Evolutionary conservation across 306 rosid species (phyloP).

Genomic region (Cicer chorassanicum): DNA sequence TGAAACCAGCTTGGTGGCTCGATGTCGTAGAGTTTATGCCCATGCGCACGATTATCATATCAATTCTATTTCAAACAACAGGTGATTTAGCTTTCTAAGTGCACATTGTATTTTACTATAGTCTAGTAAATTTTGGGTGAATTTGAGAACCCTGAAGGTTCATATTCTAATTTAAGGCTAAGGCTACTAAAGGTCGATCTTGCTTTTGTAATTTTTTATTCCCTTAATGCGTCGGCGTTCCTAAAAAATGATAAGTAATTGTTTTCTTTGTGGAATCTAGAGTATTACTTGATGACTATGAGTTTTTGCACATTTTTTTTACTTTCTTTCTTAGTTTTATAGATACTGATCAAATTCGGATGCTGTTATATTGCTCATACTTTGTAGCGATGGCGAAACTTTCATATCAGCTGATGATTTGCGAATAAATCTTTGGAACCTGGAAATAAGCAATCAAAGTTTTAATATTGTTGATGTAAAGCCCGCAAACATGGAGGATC

Average conservation of each 20-base stretch:
- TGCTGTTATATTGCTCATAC: slow-evolving; percentile 42
- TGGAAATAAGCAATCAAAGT: slow-evolving; percentile 99
- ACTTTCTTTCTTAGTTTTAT: not conserved
- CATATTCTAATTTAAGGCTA: slow-evolving; percentile 17
- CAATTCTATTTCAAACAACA: slow-evolving; percentile 97
- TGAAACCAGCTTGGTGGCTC: slow-evolving; percentile 89
- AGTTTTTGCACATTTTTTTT: not conserved
- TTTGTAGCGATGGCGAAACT: slow-evolving; percentile 95
- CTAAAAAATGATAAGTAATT: slow-evolving; percentile 25
- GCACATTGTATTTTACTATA: slow-evolving; percentile 20
- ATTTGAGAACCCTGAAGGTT: slow-evolving; percentile 19
- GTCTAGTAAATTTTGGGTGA: slow-evolving; percentile 30
- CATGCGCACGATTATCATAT: slow-evolving; percentile 99
- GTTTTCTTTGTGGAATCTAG: slow-evolving; percentile 34
- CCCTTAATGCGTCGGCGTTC: not conserved
- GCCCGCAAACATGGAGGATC: slow-evolving; percentile 99
- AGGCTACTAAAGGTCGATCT: slow-evolving; percentile 31
- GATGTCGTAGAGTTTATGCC: slow-evolving; percentile 98
- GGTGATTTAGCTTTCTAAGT: slow-evolving; percentile 58
- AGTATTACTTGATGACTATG: slow-evolving; percentile 31
- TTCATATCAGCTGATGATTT: slow-evolving; percentile 98
- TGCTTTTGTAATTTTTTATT: slow-evolving; percentile 1
- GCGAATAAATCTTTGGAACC: slow-evolving; percentile 98
- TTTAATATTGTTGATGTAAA: slow-evolving; percentile 96
- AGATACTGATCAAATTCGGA: slow-evolving; percentile 44